Evolutionary conservation across 305 asterid species (phyloP).

Genomic region (Rubia tinctorum): DNA sequence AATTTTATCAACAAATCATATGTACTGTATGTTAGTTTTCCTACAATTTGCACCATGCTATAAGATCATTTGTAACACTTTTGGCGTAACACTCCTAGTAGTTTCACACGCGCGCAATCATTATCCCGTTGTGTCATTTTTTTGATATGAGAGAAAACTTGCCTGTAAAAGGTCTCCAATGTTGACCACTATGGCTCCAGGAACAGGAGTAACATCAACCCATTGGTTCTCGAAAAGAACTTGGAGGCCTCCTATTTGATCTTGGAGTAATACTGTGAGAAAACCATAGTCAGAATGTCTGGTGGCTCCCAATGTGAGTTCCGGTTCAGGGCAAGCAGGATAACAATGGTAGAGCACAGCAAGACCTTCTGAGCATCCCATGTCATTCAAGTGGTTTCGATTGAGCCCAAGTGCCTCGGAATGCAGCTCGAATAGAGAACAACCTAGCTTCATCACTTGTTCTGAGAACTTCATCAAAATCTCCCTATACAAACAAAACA

Average conservation of each 20-base stretch:
- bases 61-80: background rate
- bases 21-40: no score
- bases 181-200: slow-evolving; percentile 24
- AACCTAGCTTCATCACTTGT: background rate
- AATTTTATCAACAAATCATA: background rate
- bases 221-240: slow-evolving; percentile 20
- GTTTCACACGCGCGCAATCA: background rate
- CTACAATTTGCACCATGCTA: no score
- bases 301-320: slow-evolving; percentile 22
- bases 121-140: no score
- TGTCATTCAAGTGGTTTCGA: slow-evolving; percentile 13
- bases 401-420: slow-evolving; percentile 21
- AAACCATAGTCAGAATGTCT: slow-evolving; percentile 24
- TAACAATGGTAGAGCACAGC: slow-evolving; percentile 23
- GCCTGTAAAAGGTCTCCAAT: slow-evolving; percentile 27
- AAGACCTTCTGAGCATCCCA: slow-evolving; percentile 23
- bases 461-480: slow-evolving; percentile 5
- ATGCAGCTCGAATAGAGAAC: slow-evolving; percentile 2
- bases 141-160: background rate
- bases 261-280: slow-evolving; percentile 25
- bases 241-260: slow-evolving; percentile 25
- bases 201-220: slow-evolving; percentile 27
- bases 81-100: background rate
- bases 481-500: background rate
- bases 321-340: slow-evolving; percentile 30